Base-by-base conservation (phyloP, 2,329 filamentous ascomycete species). In the Fusarium protoensiforme region DNA sequence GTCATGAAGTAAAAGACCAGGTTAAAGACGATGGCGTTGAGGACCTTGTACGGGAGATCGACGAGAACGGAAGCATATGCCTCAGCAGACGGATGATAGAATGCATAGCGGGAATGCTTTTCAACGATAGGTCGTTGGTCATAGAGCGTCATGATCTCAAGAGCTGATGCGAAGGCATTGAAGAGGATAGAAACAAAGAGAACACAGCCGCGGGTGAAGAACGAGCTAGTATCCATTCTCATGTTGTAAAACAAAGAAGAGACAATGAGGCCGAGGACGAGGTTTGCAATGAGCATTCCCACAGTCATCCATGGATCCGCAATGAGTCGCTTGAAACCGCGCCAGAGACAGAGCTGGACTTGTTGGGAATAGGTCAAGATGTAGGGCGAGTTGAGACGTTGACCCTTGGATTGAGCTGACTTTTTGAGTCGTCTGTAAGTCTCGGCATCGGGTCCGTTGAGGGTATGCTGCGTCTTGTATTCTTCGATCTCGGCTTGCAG, bases 1-100 rank as follows among this genome's bases (percentile, higher is more conserved):
- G 83, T 83, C 84, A 86, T 85, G 71, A 87, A 87, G 74, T 87
- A 87, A 13, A 86, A 78, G 27, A 84, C 81, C 29, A 86, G 78
- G 59, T 82, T 84, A 69, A 84, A 85, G 29, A 81, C 71, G 18
- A 87, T 68, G 13, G 79, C 68, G 11, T 81, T 82, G 7, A 72
- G 48, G 20, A 85, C 64, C 65, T 85, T 85, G 66, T 81, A 79
- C 0, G 85, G 85, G 29, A 86, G 61, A 62, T 86, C 84, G n/a
- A 78, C 76, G 4, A 86, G 65, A 41, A 85, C 79, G 0, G 54
- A 78, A 2, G 80, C 71, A 22, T 79, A 68, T 0, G 79, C 77
- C n/a, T 80, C 77, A 0, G 79, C 74, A 0, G 73, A 67, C 0
- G 78, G 80, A 13, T 80, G 80, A 48, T 81, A 82, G 0, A 81